These are phyloP conservation scores for Veloboletus limbatus DNA, from an alignment of 1,284 basidiomycete genomes.

Conservation along the genomic window DNA sequence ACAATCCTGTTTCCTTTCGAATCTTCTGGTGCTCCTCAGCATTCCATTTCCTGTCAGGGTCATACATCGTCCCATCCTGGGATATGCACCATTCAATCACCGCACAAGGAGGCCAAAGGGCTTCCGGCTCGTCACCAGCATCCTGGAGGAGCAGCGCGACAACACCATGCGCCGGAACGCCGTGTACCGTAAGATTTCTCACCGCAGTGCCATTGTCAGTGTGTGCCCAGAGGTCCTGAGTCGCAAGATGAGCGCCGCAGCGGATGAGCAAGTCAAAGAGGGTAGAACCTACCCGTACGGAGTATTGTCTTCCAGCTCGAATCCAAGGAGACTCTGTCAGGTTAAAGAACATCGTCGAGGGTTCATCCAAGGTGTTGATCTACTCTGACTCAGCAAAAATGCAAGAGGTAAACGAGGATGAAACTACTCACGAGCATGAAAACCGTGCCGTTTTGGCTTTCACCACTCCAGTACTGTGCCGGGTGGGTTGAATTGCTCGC, in stretches of 20 bases:
- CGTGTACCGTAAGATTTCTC: constrained; percentile 56
- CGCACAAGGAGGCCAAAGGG: constrained; percentile 46
- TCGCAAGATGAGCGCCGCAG: constrained; percentile 5
- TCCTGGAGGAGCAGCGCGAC: constrained; percentile 63
- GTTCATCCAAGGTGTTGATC: constrained; percentile 52
- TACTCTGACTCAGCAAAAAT: constrained; percentile 19
- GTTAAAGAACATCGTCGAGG: constrained; percentile 58
- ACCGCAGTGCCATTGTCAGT: constrained; percentile 65
- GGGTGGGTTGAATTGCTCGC: constrained; percentile 48
- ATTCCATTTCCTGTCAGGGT: constrained; percentile 31
- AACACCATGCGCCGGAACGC: constrained; percentile 67
- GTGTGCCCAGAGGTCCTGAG: constrained; percentile 65
- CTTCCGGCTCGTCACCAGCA: constrained; percentile 61
- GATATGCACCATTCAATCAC: constrained; percentile 44
- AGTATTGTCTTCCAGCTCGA: constrained; percentile 59
- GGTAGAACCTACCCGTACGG: constrained; percentile 46
- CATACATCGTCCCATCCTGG: constrained; percentile 30
- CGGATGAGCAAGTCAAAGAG: background rate
- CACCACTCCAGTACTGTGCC: constrained; percentile 59
- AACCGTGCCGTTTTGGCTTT: constrained; percentile 51
- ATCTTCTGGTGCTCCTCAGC: constrained; percentile 18
- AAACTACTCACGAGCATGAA: constrained; percentile 49
- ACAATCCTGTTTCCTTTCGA: background rate
- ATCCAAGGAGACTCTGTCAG: constrained; percentile 71
- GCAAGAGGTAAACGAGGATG: background rate